Percentiles rank a stretch among this genome's conserved stretches.
Conservation (phyloP, 2,329 filamentous ascomycete species). For the Monosporascus sp. region DNA sequence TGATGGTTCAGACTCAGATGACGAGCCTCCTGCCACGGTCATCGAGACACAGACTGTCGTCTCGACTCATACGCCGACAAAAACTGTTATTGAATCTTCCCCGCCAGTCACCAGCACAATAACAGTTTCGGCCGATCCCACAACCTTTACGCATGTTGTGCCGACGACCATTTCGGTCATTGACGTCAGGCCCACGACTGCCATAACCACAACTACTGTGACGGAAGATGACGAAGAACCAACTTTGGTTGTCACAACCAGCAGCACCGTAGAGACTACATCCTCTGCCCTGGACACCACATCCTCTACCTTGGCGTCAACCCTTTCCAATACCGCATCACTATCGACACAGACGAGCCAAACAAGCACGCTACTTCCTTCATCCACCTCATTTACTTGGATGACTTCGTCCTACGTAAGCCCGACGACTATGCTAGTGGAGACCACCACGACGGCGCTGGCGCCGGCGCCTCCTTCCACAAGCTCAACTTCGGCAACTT, state of each 20-base stretch:
- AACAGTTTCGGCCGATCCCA: slow-evolving; percentile 17
- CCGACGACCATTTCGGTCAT: slow-evolving; percentile 26
- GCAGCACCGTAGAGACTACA: background rate
- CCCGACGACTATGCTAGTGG: background rate
- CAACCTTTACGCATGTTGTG: slow-evolving; percentile 10
- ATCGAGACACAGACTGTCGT: slow-evolving; percentile 26
- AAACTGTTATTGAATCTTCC: slow-evolving; percentile 20
- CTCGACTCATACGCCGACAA: slow-evolving; percentile 23
- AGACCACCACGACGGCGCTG: background rate
- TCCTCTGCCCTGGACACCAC: background rate
- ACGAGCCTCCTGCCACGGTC: slow-evolving; percentile 23
- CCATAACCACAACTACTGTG: slow-evolving; percentile 15
- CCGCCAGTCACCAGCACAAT: slow-evolving; percentile 24
- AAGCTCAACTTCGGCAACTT: slow-evolving; percentile 13
- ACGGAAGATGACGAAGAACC: slow-evolving; percentile 15
- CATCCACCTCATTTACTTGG: background rate
- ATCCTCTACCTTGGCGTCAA: slow-evolving; percentile 2
- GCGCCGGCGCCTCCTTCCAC: slow-evolving; percentile 2
- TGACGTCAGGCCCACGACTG: slow-evolving; percentile 17
- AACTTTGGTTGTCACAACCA: slow-evolving; percentile 4
- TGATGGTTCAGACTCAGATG: slow-evolving; percentile 6
- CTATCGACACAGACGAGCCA: background rate
- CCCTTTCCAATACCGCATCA: background rate
- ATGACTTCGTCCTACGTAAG: background rate
- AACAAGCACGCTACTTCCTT: background rate